Conservation (phyloP, 768 basidiomycete genomes). For the Mrakia hoshinonis region DNA sequence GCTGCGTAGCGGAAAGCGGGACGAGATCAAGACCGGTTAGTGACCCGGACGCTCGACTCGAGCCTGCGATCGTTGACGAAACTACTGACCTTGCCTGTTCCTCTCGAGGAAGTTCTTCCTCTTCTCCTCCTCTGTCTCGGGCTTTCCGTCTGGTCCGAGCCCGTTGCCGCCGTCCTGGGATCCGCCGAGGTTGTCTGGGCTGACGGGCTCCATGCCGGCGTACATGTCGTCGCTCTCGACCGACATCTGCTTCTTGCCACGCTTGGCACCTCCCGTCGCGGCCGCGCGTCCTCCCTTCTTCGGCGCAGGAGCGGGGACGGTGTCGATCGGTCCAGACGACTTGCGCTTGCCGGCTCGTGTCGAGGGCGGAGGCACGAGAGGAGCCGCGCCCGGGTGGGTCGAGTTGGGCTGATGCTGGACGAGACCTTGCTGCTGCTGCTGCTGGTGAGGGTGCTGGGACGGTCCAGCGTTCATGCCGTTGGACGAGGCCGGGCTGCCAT, state of each 20-base stretch:
- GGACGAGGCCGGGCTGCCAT: background rate
- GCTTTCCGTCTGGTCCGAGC: conserved; percentile 52
- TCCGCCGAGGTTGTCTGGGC: background rate
- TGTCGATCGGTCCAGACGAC: conserved; percentile 8
- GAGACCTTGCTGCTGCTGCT: conserved; percentile 15
- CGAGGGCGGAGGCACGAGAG: conserved; percentile 9
- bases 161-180: conserved; percentile 10
- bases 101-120: conserved; percentile 91
- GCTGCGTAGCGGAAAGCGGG: conserved; percentile 47
- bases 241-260: conserved; percentile 51
- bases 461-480: background rate
- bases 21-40: background rate
- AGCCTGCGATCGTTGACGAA: no score
- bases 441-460: background rate
- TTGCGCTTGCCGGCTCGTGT: conserved; percentile 19
- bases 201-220: conserved; percentile 22
- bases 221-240: conserved; percentile 39
- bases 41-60: background rate
- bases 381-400: background rate
- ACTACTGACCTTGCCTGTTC: conserved; percentile 81
- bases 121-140: conserved; percentile 97
- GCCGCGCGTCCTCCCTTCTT: conserved; percentile 3
- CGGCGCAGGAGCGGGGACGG: background rate
- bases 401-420: background rate
- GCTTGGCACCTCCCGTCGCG: conserved; percentile 9